phyloP scores from a whole-genome alignment of 495 filamentous ascomycete genomes.

The Collariella sp. region DNA sequence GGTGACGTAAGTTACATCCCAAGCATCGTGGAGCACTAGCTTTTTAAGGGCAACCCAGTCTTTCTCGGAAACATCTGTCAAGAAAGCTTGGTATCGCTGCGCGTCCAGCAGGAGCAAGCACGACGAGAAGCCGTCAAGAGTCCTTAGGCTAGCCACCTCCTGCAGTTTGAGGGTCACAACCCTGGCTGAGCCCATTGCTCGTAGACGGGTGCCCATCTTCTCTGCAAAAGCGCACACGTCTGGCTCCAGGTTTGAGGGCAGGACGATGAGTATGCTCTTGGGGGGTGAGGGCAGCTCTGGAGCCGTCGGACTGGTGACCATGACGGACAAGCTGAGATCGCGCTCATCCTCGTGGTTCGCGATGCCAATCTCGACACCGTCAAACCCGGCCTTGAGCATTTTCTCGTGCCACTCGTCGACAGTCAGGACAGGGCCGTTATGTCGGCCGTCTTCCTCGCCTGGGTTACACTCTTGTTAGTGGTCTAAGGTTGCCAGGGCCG shows the following conservation, averaged over 20 bases:
- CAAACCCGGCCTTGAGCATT: background rate
- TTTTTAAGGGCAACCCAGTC: background rate
- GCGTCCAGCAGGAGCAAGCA: background rate
- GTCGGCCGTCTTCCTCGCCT: background rate
- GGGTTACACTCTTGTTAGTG: too few relatives aligned
- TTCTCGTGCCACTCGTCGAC: background rate
- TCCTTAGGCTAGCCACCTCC: background rate
- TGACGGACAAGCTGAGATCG: background rate
- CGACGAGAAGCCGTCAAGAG: background rate
- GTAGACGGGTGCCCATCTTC: background rate
- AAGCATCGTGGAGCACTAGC: background rate
- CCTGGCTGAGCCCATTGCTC: background rate
- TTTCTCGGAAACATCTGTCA: background rate
- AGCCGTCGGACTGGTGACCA: background rate
- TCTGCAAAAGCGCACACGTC: background rate
- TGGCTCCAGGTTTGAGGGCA: background rate
- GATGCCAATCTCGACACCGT: background rate
- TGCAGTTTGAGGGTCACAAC: background rate
- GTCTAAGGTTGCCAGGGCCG: too few relatives aligned
- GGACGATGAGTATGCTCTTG: background rate
- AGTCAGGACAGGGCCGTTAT: background rate
- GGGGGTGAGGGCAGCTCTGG: background rate
- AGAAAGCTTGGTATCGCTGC: background rate
- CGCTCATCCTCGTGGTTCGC: background rate
- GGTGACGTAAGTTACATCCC: background rate